Evolutionary conservation across 306 rosid genomes (phyloP), one percentile per base, ranked within the genome.

Genomic region (Acacia confusa): DNA sequence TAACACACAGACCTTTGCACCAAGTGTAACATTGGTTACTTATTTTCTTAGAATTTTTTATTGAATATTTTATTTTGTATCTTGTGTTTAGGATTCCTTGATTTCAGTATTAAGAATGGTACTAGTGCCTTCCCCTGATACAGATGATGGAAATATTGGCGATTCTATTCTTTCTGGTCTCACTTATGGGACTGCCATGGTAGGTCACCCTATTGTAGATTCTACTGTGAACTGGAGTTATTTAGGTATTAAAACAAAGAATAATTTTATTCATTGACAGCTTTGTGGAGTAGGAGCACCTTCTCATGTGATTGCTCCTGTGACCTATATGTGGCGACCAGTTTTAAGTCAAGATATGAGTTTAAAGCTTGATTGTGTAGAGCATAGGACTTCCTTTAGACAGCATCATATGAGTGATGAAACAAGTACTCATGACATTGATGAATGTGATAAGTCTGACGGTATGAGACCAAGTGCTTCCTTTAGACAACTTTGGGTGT

Each of bases 311-410:
- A 88, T 95, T 84, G 90, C 97, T 83, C 97, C 97, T 30, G 90
- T 91, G 63, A 91, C 88, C 67, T 92, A 85, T 79, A 84, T 95
- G 87, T 95, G 98, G 98, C 89, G 74, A 69, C 92, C 97, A 6
- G 43, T 78, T 83, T 68, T 73, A 78, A 82, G 40, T 78, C 74
- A 8, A 67, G 81, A 83, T 75, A 52, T n/a, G 58, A 78, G 81
- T 76, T 43, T 44, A 75, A 78, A 60, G 50, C 48, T 81, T 47
- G 72, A 57, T 75, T 79, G 48, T 10, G 48, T 60, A 75, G 50
- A 73, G 79, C 45, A 52, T 22, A 7, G 24, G 45, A 25, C 82
- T 63, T 76, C 79, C 53, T 61, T 43, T 34, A 60, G 76, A 73
- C 69, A 73, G 34, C 73, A 85, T 30, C 52, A 12, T 55, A 32